phyloP scores from a whole-genome alignment of 2,329 filamentous ascomycete genomes.

The Daldinia sp. region DNA sequence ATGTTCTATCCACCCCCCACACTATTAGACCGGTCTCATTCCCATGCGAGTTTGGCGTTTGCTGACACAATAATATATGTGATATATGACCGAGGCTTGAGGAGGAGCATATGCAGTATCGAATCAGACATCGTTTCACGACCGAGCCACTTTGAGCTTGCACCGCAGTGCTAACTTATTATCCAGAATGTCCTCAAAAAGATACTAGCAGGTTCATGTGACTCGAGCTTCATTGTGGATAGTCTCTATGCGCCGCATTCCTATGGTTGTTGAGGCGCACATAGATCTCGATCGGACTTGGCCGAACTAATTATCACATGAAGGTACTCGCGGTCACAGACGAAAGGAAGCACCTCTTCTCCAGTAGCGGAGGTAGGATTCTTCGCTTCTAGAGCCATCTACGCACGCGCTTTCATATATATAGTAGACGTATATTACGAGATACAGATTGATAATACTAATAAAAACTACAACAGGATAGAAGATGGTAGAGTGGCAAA shows the following conservation, averaged over 20 bases:
- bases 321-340: slow-evolving; percentile 1
- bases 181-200: no score
- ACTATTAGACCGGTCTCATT: slow-evolving; percentile 5
- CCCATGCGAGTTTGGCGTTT: slow-evolving; percentile 6
- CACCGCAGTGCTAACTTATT: not conserved
- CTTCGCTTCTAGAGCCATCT: not conserved
- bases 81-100: not conserved
- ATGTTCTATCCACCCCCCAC: not conserved
- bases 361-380: not conserved
- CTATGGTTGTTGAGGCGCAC: not conserved
- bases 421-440: not conserved
- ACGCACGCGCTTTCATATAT: not conserved
- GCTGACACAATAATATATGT: not conserved
- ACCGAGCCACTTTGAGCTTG: not conserved
- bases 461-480: not conserved
- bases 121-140: not conserved
- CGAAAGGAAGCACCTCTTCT: slow-evolving; percentile 10
- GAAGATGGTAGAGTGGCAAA: no score
- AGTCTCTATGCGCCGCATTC: not conserved
- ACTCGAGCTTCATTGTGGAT: not conserved
- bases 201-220: slow-evolving; percentile 6
- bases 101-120: not conserved
- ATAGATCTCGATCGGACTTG: not conserved
- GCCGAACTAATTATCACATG: slow-evolving; percentile 1
- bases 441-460: not conserved